Base-by-base conservation (phyloP, 1,284 basidiomycete genomes). In the Caloboletus inedulis region DNA sequence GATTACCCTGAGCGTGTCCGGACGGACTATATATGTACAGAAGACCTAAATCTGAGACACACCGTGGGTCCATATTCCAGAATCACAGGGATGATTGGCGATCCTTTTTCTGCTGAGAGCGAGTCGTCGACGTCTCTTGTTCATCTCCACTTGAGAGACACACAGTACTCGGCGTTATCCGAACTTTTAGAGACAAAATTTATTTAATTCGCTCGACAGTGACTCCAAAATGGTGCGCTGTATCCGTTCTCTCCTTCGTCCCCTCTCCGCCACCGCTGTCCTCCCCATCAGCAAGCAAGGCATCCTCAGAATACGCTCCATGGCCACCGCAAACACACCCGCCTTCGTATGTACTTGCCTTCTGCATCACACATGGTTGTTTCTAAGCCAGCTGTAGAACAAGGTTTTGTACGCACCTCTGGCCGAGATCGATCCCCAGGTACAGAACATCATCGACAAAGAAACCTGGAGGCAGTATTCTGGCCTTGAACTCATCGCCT, bases 391-490 rank as follows among this genome's bases (percentile, higher is more conserved):
- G 52, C 18, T 55, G 23, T 63, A 97, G 93, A 98, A 98, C 87
- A 90, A 89, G 74, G 77, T 82, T 55, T 82, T 99, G 62, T 98
- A 98, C 77, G 76, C 84, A 57, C 81, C 94, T 62, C 81, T 98
- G 55, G 79, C 88, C 29, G 86, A 98, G 80, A 83, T 87, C 66
- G 95, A 98, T 77, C 95, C 95, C 56, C 92, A 91, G 74, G 87
- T 99, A 64, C 85, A 94, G 75, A 90, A 94, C 73, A 91, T 99
- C 80, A 93, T 99, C 76, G 94, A 99, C 79, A 93, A 97, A 80
- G 96, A 99, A 82, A 96, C 93, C 74, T 98, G 94, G 93, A 79
- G 94, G 65, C 96, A 98, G 80, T 98, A 91, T 75, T 92, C 92
- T 49, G 97, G 97, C 57, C 87, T 99, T 59, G 97, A 99, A 76